Evolutionary conservation across 2,329 filamentous ascomycete genomes (phyloP), one percentile per base, ranked within the genome.

Genomic region (Stylonectria norvegica): DNA sequence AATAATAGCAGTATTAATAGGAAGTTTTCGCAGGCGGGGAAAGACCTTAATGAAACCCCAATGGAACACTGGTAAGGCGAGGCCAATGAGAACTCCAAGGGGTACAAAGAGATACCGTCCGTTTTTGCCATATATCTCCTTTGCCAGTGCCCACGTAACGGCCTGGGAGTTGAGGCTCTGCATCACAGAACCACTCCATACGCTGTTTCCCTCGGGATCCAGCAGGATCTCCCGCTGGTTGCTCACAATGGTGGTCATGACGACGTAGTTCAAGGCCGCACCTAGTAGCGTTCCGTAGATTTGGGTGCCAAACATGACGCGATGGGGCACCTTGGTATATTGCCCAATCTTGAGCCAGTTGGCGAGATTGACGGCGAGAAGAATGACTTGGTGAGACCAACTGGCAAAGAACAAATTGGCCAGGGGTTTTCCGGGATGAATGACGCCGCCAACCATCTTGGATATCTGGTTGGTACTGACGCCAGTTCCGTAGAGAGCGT

Each of bases 141-240:
- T 60, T 5, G 68, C 64, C n/a, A 71, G 55, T 3, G 57, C 40
- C 56, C 56, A 58, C 0, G 56, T 54, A 5, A 55, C 50, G 2
- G 56, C 54, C 16, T 52, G 44, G 0, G 69, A 62, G 43, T 75
- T 75, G 56, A 66, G 64, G 5, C 60, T 60, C 47, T 76, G 71
- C 7, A 75, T 62, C n/a, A 62, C 62, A 1, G 70, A 65, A 12
- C 73, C 71, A 18, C 66, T 70, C 71, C 72, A 75, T 29, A 71
- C 65, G 43, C 66, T 67, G 34, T 60, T 65, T 1, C 55, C 71
- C 33, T 70, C 50, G 6, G 69, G 61, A 15, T 64, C 59, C 5
- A 61, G 48, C 1, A 75, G 60, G 18, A 71, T 63, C 1, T 67
- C 59, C 2, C 60, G 56, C 43, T 73, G 69, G 37, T 63, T 62